Conservation (phyloP, 1,284 basidiomycete genomes). For the Rhodotorula sp. region DNA sequence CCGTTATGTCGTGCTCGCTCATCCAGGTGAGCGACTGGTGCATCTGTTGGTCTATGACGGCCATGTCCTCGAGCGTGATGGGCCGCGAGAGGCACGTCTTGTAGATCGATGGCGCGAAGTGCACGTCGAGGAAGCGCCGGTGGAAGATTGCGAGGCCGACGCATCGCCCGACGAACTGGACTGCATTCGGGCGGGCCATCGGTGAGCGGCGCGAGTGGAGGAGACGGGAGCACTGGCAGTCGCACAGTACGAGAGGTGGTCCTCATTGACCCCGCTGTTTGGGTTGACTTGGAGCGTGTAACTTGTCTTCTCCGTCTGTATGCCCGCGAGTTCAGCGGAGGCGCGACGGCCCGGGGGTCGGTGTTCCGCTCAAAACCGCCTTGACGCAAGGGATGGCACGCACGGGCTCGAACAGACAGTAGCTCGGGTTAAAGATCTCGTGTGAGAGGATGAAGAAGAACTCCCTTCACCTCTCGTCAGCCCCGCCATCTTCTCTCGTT, state of each 20-base stretch:
- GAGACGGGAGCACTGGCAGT: neutral
- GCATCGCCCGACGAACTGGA: slow-evolving; percentile 73
- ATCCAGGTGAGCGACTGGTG: slow-evolving; percentile 91
- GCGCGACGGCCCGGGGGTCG: too few species aligned
- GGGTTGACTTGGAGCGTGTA: slow-evolving; percentile 96
- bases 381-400: neutral
- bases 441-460: slow-evolving; percentile 51
- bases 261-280: slow-evolving; percentile 77
- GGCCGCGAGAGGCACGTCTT: slow-evolving; percentile 84
- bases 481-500: neutral
- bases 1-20: slow-evolving; percentile 77
- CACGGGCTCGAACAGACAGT: slow-evolving; percentile 83
- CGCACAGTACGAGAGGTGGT: slow-evolving; percentile 93
- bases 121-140: slow-evolving; percentile 91
- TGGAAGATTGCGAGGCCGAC: slow-evolving; percentile 97
- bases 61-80: slow-evolving; percentile 89
- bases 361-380: accelerated
- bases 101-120: slow-evolving; percentile 90
- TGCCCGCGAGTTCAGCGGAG: too few species aligned
- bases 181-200: neutral
- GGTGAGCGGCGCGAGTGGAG: neutral
- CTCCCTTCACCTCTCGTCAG: slow-evolving; percentile 59
- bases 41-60: slow-evolving; percentile 90
- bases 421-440: slow-evolving; percentile 49
- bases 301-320: slow-evolving; percentile 70